Conservation (phyloP, 148 eudicot genomes). For the Chenopodium quinoa region DNA sequence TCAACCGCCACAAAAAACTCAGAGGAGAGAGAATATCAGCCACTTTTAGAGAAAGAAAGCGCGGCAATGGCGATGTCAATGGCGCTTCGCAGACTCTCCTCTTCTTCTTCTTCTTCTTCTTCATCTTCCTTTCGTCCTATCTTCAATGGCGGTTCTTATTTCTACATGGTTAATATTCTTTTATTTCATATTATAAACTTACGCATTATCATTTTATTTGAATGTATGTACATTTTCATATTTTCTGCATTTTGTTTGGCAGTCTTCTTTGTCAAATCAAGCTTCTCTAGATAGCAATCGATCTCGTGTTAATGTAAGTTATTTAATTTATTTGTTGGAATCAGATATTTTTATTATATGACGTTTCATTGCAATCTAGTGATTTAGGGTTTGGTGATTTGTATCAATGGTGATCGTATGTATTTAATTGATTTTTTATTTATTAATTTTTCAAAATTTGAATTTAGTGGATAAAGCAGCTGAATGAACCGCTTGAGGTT, state of each 20-base stretch:
- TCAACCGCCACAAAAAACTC: constrained; percentile 12
- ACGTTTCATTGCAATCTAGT: background rate
- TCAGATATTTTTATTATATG: background rate
- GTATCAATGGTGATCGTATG: background rate
- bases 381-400: constrained; percentile 6
- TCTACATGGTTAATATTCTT: constrained; percentile 50
- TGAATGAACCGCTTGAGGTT: constrained; percentile 85
- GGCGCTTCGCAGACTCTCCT: constrained; percentile 84
- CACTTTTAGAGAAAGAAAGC: background rate
- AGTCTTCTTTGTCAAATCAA: constrained; percentile 70
- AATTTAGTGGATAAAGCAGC: constrained; percentile 88
- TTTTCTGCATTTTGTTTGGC: constrained; percentile 10
- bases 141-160: constrained; percentile 58
- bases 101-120: constrained; percentile 56
- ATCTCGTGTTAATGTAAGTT: constrained; percentile 28
- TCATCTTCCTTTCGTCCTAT: constrained; percentile 35
- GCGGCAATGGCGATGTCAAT: constrained; percentile 67
- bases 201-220: background rate
- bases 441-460: background rate
- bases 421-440: background rate
- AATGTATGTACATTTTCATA: background rate
- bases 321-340: background rate
- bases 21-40: constrained; percentile 1
- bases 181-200: background rate
- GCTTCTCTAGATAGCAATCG: constrained; percentile 69